Conservation (phyloP, 169 alveolate genomes). For the Plasmodium malariae region DNA sequence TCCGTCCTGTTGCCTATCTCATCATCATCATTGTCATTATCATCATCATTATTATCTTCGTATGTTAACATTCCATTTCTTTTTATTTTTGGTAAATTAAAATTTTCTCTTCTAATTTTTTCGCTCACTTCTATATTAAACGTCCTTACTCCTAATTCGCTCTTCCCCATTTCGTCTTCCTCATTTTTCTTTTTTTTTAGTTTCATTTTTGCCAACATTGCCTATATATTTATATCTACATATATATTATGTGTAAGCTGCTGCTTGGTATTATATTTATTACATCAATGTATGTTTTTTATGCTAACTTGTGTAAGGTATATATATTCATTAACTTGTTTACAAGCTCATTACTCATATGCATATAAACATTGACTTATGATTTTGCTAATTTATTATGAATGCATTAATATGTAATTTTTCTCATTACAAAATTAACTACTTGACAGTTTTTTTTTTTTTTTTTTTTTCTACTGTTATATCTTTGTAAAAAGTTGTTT, state of each 20-base stretch:
- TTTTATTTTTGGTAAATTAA: constrained; percentile 45
- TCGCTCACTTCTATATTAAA: constrained; percentile 27
- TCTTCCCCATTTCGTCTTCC: background rate
- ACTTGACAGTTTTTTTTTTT: no score
- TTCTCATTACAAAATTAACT: no score
- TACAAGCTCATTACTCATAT: no score
- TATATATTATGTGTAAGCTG: background rate
- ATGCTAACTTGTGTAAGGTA: no score
- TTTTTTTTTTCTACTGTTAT: no score
- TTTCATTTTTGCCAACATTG: background rate
- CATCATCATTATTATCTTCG: constrained; percentile 30
- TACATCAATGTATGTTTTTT: no score
- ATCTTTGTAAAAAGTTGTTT: no score
- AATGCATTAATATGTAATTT: no score
- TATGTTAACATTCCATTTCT: constrained; percentile 39
- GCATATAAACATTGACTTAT: no score
- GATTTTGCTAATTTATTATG: no score
- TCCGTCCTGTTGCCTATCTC: background rate
- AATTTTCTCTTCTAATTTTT: constrained; percentile 24
- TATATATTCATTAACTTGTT: no score
- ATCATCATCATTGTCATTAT: constrained; percentile 35
- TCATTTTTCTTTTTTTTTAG: background rate
- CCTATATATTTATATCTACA: background rate
- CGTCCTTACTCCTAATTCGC: background rate
- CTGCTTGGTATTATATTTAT: no score